Base-by-base conservation (phyloP, 345 rosid genomes). In the Corchorus olitorius region DNA sequence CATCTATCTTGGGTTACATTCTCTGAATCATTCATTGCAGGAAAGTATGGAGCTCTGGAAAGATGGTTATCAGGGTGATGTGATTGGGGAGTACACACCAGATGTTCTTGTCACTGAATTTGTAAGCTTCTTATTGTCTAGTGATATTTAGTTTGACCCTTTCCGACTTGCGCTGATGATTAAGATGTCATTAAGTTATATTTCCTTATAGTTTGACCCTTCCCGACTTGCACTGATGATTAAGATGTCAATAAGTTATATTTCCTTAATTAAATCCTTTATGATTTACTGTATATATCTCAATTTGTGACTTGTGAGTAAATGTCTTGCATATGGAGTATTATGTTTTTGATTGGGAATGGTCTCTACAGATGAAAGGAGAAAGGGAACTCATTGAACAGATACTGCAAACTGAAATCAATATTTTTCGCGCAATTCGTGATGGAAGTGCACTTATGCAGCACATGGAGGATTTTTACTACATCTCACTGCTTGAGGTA, bases 391-490 rank as follows among this genome's bases (percentile, higher is more conserved):
- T 95, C 15, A 88, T 95, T 60, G 97, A 95, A 58, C 89, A 89
- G 85, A 88, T 93, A 79, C 72, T 95, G 80, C 96, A 89, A 81
- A 93, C 99, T 3, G 99, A 95, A 85, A 92, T 95, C 37, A 93
- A 91, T 69, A 89, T 95, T 78, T 95, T 90, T 74, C 90, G 89
- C 33, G 85, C 98, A 69, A 89, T 95, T 70, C 91, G 99, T 76
- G 97, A 94, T 78, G 97, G 97, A 72, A 93, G 92, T 86, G 98
- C 96, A 17, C 91, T 95, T 48, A 93, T 92, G 98, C 99, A 95
- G 81, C 99, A 93, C 79, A 95, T 95, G 98, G 99, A 95, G 79
- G 98, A 93, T 84, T 95, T 95, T 83, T 95, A 95, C 81, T 95
- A 95, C 85, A 81, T 95, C 86, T 81, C 96, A 52, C 79, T 95